These are phyloP conservation scores for Boletus coccyginus DNA, from an alignment of 768 basidiomycete species.

Conservation along the genomic window DNA sequence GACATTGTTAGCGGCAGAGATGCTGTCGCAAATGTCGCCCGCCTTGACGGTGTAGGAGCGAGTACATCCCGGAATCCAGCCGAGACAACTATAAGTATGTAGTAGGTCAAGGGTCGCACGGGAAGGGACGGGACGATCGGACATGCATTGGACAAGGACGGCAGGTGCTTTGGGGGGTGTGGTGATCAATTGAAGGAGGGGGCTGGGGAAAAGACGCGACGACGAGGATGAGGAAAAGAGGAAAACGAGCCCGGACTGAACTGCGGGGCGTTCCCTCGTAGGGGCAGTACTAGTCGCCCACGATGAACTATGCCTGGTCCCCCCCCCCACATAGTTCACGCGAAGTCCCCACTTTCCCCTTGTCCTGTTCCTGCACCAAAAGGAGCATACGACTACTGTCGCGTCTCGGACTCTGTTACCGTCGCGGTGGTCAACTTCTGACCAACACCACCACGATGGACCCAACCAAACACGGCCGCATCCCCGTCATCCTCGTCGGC, in stretches of 20 bases:
- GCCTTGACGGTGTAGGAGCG: slow-evolving; percentile 57
- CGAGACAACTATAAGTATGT: slow-evolving; percentile 13
- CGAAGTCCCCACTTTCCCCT: background rate
- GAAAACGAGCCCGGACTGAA: background rate
- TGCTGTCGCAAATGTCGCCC: slow-evolving; percentile 69
- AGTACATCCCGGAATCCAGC: slow-evolving; percentile 39
- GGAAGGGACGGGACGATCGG: background rate
- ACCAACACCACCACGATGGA: slow-evolving; percentile 42
- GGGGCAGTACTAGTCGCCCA: slow-evolving; percentile 54
- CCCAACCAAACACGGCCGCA: slow-evolving; percentile 82
- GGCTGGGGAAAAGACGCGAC: slow-evolving; percentile 13
- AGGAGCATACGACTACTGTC: slow-evolving; percentile 24
- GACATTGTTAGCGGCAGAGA: slow-evolving; percentile 59
- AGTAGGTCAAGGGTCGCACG: background rate
- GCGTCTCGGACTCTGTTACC: slow-evolving; percentile 30
- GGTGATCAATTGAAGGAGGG: slow-evolving; percentile 15
- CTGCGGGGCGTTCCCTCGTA: too few relatives aligned
- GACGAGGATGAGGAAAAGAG: background rate
- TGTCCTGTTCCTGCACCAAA: slow-evolving; percentile 30
- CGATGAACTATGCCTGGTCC: slow-evolving; percentile 43
- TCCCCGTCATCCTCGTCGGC: slow-evolving; percentile 86
- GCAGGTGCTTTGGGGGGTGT: slow-evolving; percentile 40
- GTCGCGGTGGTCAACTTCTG: slow-evolving; percentile 10
- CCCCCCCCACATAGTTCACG: too few relatives aligned
- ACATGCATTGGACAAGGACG: slow-evolving; percentile 45